phyloP scores from a whole-genome alignment of 2,329 filamentous ascomycete species.

The Alternaria viburni region DNA sequence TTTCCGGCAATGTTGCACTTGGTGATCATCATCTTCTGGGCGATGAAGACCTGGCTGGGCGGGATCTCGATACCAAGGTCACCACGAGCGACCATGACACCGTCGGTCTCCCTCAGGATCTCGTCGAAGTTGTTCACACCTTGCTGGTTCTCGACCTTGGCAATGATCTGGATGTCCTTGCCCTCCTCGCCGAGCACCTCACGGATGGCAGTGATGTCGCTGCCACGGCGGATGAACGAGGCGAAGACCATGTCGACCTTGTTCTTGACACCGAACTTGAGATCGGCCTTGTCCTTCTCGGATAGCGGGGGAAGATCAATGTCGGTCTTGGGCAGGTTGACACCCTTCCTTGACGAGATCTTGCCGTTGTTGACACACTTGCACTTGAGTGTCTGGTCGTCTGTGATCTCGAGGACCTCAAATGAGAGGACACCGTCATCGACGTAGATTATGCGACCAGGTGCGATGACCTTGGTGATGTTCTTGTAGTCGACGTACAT shows the following conservation, averaged over 20 bases:
- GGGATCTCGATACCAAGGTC: conserved; percentile 99
- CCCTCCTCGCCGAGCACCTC: conserved; percentile 88
- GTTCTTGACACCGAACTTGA: conserved; percentile 97
- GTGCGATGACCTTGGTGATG: conserved; percentile 96
- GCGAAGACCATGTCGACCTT: conserved; percentile 99
- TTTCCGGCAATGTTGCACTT: conserved; percentile 99
- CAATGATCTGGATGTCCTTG: conserved; percentile 97
- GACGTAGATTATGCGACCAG: conserved; percentile 94
- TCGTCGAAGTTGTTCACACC: conserved; percentile 99
- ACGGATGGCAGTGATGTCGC: conserved; percentile 93
- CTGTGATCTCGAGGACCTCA: conserved; percentile 84
- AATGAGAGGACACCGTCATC: conserved; percentile 98
- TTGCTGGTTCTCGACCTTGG: conserved; percentile 99
- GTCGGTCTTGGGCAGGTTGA: conserved; percentile 98
- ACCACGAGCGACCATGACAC: conserved; percentile 99
- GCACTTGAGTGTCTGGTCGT: conserved; percentile 87
- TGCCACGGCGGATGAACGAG: conserved; percentile 93
- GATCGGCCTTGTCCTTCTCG: conserved; percentile 96
- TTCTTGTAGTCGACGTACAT: conserved; percentile 99
- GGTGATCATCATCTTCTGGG: conserved; percentile 99
- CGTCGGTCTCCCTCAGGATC: conserved; percentile 94
- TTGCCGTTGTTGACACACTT: conserved; percentile 95
- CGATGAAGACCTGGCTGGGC: conserved; percentile 96
- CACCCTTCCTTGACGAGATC: conserved; percentile 98
- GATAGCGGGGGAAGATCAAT: conserved; percentile 97